Evolutionary conservation across 805 yeast species (phyloP), one percentile per base, ranked within the genome.

Genomic region (Metschnikowia reukaufii): DNA sequence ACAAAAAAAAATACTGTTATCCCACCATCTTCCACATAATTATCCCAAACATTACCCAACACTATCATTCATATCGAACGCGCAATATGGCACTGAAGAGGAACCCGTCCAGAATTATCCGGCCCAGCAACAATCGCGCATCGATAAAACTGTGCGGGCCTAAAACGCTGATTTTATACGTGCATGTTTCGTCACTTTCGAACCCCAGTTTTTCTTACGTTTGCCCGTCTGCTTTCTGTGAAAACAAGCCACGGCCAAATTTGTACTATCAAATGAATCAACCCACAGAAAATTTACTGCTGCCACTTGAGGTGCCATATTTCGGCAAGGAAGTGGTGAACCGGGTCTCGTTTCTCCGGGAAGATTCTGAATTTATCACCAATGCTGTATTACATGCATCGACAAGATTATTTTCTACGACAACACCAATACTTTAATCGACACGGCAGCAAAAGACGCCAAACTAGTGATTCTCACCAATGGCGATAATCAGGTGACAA

Each of bases 271-370:
- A 45, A 16, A 55, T 55, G 58, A 39, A 48, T 25, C 41, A 46
- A n/a, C 42, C 37, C 25, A 23, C 46, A 10, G 36, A 18, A 29
- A 29, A 20, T 17, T 34, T 20, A 36, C 32, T 42, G 16, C 36
- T 44, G 18, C 39, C 42, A 8, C 18, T 35, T 12, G 45, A 53
- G 30, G 59, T 55, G 25, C 57, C 62, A 19, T 70, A 70, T 50
- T 79, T 72, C 54, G 76, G 81, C 17, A 75, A 75, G 13, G 79
- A 73, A 49, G 79, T 78, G 5, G 67, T 86, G 47, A 83, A 84
- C 61, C 66, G 92, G 47, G 79, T 85, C 5, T 77, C 85, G 15
- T 86, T 83, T 55, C 65, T 84, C 41, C 66, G 92, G 31, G 78
- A 78, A 19, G 79, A 84, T 59, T 37, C 64, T 15, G 75, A 69